These are phyloP conservation scores for Articulospora tetracladia DNA, from an alignment of 495 filamentous ascomycete species.

Conservation along the genomic window DNA sequence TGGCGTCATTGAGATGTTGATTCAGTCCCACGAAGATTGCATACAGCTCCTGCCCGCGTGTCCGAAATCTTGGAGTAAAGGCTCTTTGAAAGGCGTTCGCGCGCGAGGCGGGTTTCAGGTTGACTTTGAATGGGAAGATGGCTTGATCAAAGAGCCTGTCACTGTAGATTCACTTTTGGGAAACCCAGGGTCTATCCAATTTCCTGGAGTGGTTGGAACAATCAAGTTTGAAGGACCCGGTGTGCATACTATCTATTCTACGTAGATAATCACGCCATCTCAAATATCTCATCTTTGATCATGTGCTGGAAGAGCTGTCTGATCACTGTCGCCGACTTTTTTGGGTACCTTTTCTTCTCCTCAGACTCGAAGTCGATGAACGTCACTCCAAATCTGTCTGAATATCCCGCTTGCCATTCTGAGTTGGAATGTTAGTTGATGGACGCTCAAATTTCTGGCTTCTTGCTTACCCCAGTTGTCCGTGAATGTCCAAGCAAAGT, in stretches of 20 bases:
- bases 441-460: neutral
- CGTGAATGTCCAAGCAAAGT: slow-evolving; percentile 78
- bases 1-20: slow-evolving; percentile 45
- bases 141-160: slow-evolving; percentile 17
- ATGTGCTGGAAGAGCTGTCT: slow-evolving; percentile 11
- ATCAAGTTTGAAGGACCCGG: slow-evolving; percentile 10
- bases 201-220: neutral
- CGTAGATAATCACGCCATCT: slow-evolving; percentile 8
- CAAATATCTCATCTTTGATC: slow-evolving; percentile 3
- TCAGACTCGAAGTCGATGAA: slow-evolving; percentile 61
- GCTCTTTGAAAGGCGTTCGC: slow-evolving; percentile 33
- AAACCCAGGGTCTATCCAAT: slow-evolving; percentile 1
- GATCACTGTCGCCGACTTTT: slow-evolving; percentile 27
- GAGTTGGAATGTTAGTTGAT: neutral
- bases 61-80: slow-evolving; percentile 32
- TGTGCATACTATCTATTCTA: slow-evolving; percentile 30
- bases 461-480: slow-evolving; percentile 49
- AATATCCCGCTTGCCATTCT: slow-evolving; percentile 69
- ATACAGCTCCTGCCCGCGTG: slow-evolving; percentile 43
- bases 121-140: slow-evolving; percentile 31
- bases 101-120: slow-evolving; percentile 40
- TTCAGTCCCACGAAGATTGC: slow-evolving; percentile 43
- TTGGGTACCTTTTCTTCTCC: slow-evolving; percentile 37
- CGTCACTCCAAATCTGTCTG: slow-evolving; percentile 72
- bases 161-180: slow-evolving; percentile 1